These are phyloP conservation scores for Rugonectria rugulosa DNA, from an alignment of 2,329 filamentous ascomycete species.

Conservation along the genomic window DNA sequence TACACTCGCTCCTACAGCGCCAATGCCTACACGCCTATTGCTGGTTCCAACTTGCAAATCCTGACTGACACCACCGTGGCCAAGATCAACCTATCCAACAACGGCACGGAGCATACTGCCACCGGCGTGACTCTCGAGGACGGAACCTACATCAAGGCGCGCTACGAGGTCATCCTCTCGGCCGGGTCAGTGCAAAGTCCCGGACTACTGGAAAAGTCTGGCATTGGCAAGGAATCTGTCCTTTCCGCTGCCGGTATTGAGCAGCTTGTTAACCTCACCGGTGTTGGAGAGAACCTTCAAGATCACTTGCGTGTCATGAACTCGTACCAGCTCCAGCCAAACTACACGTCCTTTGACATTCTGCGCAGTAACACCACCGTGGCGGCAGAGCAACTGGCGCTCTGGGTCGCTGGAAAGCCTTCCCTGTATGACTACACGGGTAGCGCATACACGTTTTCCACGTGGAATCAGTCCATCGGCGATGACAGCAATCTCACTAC, in stretches of 20 bases:
- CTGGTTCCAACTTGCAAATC: constrained; percentile 48
- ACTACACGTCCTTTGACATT: constrained; percentile 24
- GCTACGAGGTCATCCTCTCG: constrained; percentile 21
- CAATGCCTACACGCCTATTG: constrained; percentile 53
- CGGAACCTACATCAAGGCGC: constrained; percentile 23
- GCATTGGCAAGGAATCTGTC: constrained; percentile 14
- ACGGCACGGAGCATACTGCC: constrained; percentile 31
- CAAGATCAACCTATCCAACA: constrained; percentile 23
- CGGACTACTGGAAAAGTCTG: constrained; percentile 19
- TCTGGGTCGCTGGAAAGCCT: constrained; percentile 27
- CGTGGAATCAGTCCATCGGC: constrained; percentile 31
- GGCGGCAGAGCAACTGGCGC: constrained; percentile 27
- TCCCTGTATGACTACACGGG: constrained; percentile 34
- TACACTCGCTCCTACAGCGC: constrained; percentile 58
- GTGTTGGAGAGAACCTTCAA: constrained; percentile 33
- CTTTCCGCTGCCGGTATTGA: constrained; percentile 16
- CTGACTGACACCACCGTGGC: constrained; percentile 30
- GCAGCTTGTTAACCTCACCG: constrained; percentile 14
- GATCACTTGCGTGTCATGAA: constrained; percentile 45
- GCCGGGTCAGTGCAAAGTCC: constrained; percentile 23
- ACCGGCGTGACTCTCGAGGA: constrained; percentile 29
- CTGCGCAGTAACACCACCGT: constrained; percentile 29
- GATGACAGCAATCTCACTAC: constrained; percentile 18
- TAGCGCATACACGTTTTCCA: constrained; percentile 29
- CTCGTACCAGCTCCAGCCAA: constrained; percentile 41